Evolutionary conservation across 768 basidiomycete species (phyloP).

Genomic region (Boletus insuetus): DNA sequence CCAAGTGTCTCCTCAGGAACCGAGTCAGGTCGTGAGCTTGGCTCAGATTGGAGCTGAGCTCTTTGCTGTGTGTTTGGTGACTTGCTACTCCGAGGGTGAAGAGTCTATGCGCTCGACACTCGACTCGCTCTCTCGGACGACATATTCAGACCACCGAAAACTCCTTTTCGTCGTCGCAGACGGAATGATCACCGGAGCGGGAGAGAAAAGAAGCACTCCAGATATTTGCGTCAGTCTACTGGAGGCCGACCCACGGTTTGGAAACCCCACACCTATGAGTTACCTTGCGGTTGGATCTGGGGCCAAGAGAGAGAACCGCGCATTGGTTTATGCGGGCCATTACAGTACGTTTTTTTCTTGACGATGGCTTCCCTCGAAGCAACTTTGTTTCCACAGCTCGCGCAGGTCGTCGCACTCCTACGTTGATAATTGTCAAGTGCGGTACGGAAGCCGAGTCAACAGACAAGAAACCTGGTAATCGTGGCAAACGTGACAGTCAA

Average conservation of each 20-base stretch:
- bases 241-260: slow-evolving; percentile 93
- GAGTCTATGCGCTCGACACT: slow-evolving; percentile 88
- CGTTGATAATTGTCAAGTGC: slow-evolving; percentile 93
- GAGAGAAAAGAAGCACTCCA: slow-evolving; percentile 93
- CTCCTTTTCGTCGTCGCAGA: slow-evolving; percentile 93
- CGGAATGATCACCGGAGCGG: slow-evolving; percentile 97
- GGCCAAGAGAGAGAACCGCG: slow-evolving; percentile 85
- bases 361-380: background rate
- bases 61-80: slow-evolving; percentile 93
- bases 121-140: slow-evolving; percentile 88
- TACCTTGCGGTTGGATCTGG: slow-evolving; percentile 91
- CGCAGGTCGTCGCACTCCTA: slow-evolving; percentile 89
- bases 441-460: slow-evolving; percentile 82
- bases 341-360: slow-evolving; percentile 65
- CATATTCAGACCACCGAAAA: slow-evolving; percentile 90
- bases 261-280: slow-evolving; percentile 92
- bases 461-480: slow-evolving; percentile 95
- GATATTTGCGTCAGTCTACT: slow-evolving; percentile 92
- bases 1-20: slow-evolving; percentile 43
- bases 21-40: slow-evolving; percentile 62
- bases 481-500: slow-evolving; percentile 98
- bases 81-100: slow-evolving; percentile 97
- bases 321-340: slow-evolving; percentile 99
- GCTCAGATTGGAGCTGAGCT: slow-evolving; percentile 93
- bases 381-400: slow-evolving; percentile 46